Conservation (phyloP, 306 rosid species). For the Ormosia semicastrata region DNA sequence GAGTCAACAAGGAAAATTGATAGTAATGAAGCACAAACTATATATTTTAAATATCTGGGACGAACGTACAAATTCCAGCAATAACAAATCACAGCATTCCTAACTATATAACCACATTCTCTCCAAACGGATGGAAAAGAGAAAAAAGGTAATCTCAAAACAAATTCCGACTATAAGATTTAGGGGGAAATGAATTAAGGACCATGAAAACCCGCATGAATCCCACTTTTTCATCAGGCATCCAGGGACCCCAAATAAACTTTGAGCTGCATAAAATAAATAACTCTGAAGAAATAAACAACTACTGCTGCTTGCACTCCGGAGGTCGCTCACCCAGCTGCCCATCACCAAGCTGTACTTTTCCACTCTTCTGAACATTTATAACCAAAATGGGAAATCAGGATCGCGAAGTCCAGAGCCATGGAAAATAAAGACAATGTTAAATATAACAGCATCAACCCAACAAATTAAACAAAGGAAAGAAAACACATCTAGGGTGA, state of each 20-base stretch:
- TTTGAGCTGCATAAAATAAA: neutral
- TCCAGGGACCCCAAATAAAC: conserved; percentile 18
- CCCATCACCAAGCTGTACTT: conserved; percentile 35
- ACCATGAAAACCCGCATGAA: conserved; percentile 47
- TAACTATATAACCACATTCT: conserved; percentile 40
- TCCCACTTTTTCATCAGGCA: conserved; percentile 31
- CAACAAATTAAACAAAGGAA: neutral
- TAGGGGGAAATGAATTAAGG: conserved; percentile 29
- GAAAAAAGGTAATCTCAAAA: conserved; percentile 18
- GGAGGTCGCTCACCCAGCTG: conserved; percentile 78
- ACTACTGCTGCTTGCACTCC: conserved; percentile 90
- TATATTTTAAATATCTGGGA: conserved; percentile 21
- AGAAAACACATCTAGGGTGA: neutral
- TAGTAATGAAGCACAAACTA: conserved; percentile 21
- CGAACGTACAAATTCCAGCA: conserved; percentile 15
- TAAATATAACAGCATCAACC: neutral
- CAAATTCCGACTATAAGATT: conserved; percentile 27
- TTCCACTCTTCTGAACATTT: conserved; percentile 52
- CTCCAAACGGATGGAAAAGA: conserved; percentile 14
- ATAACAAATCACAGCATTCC: conserved; percentile 41
- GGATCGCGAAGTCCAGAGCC: neutral
- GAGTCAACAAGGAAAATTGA: neutral
- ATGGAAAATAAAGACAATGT: neutral
- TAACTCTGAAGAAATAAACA: conserved; percentile 1
- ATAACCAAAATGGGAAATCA: neutral